Evolutionary conservation across 306 rosid species (phyloP).

Genomic region (Cajanus cajan): DNA sequence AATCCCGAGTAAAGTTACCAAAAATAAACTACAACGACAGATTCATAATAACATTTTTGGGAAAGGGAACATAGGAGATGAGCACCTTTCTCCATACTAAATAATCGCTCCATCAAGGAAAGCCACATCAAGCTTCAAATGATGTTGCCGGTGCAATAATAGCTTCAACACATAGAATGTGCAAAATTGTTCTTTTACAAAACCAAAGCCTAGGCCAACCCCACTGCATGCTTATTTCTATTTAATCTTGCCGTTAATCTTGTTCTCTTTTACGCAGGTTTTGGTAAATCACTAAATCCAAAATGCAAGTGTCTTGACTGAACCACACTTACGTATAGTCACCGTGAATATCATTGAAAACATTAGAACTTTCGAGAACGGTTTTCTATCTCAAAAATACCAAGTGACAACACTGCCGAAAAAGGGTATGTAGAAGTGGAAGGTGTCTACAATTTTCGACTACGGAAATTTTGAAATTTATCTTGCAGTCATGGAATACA

Average conservation of each 20-base stretch:
- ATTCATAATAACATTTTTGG: not conserved
- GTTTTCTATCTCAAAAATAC: not conserved
- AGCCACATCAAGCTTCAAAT: conserved; percentile 34
- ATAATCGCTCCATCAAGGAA: conserved; percentile 25
- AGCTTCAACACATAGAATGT: conserved; percentile 21
- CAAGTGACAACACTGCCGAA: conserved; percentile 4
- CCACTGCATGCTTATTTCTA: conserved; percentile 13
- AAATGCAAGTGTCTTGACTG: not conserved
- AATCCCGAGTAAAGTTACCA: not conserved
- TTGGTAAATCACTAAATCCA: too few species aligned
- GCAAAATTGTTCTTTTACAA: conserved; percentile 18
- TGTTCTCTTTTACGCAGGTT: not conserved
- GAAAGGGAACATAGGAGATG: conserved; percentile 1
- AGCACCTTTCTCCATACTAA: conserved; percentile 23
- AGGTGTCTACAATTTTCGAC: not conserved
- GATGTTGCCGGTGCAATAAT: conserved; percentile 32
- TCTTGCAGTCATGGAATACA: conserved; percentile 22
- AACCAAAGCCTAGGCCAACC: conserved; percentile 17
- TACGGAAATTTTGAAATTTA: conserved; percentile 3
- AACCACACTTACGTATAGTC: too few species aligned
- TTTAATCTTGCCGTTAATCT: not conserved
- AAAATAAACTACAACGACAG: not conserved
- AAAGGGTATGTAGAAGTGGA: conserved; percentile 2
- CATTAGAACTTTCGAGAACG: not conserved
- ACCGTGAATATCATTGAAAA: not conserved